Percentiles rank a stretch among this genome's conserved stretches.
phyloP scores from a whole-genome alignment of 192 early-diverging fungal genomes.

The Mortierella hygrophila region DNA sequence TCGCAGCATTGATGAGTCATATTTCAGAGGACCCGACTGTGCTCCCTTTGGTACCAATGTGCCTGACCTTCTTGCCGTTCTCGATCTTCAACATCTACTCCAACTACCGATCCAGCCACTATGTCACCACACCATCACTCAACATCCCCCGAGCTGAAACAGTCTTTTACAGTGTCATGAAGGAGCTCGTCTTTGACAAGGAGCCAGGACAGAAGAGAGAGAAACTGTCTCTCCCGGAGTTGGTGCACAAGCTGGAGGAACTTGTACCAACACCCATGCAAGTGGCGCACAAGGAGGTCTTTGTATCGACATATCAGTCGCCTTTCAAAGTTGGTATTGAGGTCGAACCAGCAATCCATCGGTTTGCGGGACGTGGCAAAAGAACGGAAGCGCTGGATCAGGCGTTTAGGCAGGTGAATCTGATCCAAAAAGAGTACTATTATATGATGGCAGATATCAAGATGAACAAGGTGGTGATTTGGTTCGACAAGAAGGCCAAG shows the following conservation, averaged over 20 bases:
- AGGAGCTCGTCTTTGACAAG: constrained; percentile 16
- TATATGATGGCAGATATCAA: constrained; percentile 47
- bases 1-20: constrained; percentile 61
- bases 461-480: constrained; percentile 59
- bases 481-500: constrained; percentile 67
- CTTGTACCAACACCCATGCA: constrained; percentile 48
- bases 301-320: constrained; percentile 62
- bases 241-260: constrained; percentile 5
- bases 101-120: constrained; percentile 76
- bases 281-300: constrained; percentile 59
- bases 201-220: background rate
- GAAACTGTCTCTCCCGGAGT: background rate
- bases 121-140: constrained; percentile 71
- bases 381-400: constrained; percentile 7
- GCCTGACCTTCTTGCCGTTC: constrained; percentile 77
- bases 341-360: constrained; percentile 62
- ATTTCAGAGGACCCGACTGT: constrained; percentile 41
- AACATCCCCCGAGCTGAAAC: constrained; percentile 68
- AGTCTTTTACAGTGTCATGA: constrained; percentile 52
- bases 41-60: constrained; percentile 66
- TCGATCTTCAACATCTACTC: constrained; percentile 77
- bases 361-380: constrained; percentile 34
- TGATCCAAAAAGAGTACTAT: constrained; percentile 48
- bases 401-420: constrained; percentile 49
- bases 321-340: constrained; percentile 58